phyloP scores from a whole-genome alignment of 768 basidiomycete genomes.

The Lyophyllum semitale region DNA sequence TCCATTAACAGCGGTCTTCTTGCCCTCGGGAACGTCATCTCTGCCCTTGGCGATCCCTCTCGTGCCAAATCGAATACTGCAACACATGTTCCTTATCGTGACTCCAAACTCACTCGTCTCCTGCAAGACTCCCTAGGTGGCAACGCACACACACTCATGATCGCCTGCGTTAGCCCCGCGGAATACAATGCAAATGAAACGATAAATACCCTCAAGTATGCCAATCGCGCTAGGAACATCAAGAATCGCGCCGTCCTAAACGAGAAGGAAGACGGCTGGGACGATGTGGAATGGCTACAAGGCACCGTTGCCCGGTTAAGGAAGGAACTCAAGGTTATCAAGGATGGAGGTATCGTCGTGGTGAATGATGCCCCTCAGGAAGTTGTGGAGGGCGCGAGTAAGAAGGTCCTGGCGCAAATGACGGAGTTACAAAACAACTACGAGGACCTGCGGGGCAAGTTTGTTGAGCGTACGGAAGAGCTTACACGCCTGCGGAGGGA shows the following conservation, averaged over 20 bases:
- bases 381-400: conserved; percentile 60
- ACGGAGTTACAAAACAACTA: conserved; percentile 85
- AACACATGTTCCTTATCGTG: conserved; percentile 94
- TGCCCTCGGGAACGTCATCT: conserved; percentile 97
- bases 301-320: conserved; percentile 81
- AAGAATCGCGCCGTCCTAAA: conserved; percentile 92
- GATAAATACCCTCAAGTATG: conserved; percentile 93
- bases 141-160: conserved; percentile 98
- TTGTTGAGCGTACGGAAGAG: conserved; percentile 87
- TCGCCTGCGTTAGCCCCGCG: conserved; percentile 94
- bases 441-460: conserved; percentile 80
- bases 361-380: conserved; percentile 36
- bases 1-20: conserved; percentile 97
- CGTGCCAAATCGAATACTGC: conserved; percentile 82
- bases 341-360: conserved; percentile 55
- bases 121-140: conserved; percentile 97
- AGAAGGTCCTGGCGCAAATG: conserved; percentile 79
- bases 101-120: conserved; percentile 95
- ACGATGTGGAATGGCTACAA: conserved; percentile 96
- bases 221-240: conserved; percentile 95
- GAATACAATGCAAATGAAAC: conserved; percentile 97
- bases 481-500: conserved; percentile 79
- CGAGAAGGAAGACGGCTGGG: conserved; percentile 97
- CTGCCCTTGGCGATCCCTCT: conserved; percentile 92
- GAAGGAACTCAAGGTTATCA: conserved; percentile 82